phyloP scores from a whole-genome alignment of 257 asterid species.

The Orobanche coerulescens region DNA sequence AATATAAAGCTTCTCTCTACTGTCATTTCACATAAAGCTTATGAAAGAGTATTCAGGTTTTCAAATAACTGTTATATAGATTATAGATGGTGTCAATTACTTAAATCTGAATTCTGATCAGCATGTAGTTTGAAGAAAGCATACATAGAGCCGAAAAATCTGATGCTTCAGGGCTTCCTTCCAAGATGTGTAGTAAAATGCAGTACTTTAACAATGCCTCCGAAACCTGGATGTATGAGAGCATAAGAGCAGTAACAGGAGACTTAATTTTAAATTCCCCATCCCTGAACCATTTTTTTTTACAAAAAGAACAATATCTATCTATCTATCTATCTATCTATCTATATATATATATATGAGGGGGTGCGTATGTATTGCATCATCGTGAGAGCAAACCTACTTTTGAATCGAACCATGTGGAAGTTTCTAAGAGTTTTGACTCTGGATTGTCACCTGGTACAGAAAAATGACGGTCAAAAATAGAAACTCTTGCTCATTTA shows the following conservation, averaged over 20 bases:
- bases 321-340: too few relatives aligned
- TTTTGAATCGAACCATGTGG: slow-evolving; percentile 64
- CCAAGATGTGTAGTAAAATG: slow-evolving; percentile 69
- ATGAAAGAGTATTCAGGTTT: slow-evolving; percentile 7
- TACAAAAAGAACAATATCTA: background rate
- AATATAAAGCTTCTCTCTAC: background rate
- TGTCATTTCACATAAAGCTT: background rate
- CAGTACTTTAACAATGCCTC: slow-evolving; percentile 68
- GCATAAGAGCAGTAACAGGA: slow-evolving; percentile 21
- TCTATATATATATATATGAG: background rate
- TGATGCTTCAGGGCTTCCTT: slow-evolving; percentile 70
- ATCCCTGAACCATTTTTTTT: too few relatives aligned
- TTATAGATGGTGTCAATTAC: background rate
- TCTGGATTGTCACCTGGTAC: slow-evolving; percentile 58
- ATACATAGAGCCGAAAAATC: slow-evolving; percentile 88
- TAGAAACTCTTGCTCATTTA: background rate
- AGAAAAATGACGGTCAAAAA: background rate
- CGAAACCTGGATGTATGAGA: slow-evolving; percentile 51
- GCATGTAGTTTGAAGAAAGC: slow-evolving; percentile 32
- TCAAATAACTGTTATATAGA: background rate
- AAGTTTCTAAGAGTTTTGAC: slow-evolving; percentile 49
- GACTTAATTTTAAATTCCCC: background rate
- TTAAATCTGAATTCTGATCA: background rate
- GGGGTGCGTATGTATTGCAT: background rate
- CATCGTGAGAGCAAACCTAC: slow-evolving; percentile 35